Evolutionary conservation across 768 basidiomycete species (phyloP).

Genomic region (Mycena filopes): DNA sequence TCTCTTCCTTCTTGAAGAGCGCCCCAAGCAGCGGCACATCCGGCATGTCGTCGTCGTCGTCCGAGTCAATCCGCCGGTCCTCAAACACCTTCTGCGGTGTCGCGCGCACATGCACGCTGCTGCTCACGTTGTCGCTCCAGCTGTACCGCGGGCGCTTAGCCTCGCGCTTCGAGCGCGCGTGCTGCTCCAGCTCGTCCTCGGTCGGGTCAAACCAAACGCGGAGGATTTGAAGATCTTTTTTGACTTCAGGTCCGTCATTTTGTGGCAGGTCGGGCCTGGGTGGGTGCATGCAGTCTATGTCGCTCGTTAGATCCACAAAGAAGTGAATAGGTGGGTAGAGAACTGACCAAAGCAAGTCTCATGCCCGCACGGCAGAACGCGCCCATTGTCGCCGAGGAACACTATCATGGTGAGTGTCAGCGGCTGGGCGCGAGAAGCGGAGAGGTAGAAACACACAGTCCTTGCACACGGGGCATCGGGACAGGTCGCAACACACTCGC

Average conservation of each 20-base stretch:
- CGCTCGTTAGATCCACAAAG: background rate
- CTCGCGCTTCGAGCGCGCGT: slow-evolving; percentile 48
- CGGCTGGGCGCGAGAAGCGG: background rate
- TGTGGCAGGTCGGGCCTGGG: slow-evolving; percentile 75
- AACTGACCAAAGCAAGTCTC: slow-evolving; percentile 68
- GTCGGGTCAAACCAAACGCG: slow-evolving; percentile 81
- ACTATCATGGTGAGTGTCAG: slow-evolving; percentile 41
- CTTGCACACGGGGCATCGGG: slow-evolving; percentile 78
- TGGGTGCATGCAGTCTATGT: slow-evolving; percentile 57
- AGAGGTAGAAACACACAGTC: slow-evolving; percentile 57
- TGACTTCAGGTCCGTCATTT: slow-evolving; percentile 66
- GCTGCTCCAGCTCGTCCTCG: slow-evolving; percentile 61
- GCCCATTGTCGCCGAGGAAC: slow-evolving; percentile 60
- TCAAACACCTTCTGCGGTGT: slow-evolving; percentile 42
- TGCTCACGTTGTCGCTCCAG: slow-evolving; percentile 34
- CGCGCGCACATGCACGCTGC: slow-evolving; percentile 39
- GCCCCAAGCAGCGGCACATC: slow-evolving; percentile 56
- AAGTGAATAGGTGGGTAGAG: background rate
- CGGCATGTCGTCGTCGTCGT: slow-evolving; percentile 59
- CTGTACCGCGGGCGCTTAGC: slow-evolving; percentile 35
- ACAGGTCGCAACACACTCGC: too few species aligned
- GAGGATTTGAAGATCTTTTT: slow-evolving; percentile 66
- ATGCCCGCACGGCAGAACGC: slow-evolving; percentile 74
- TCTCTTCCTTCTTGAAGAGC: slow-evolving; percentile 46
- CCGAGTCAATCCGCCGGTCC: slow-evolving; percentile 51